These are phyloP conservation scores for Aspergillus sp. DNA, from an alignment of 2,329 filamentous ascomycete genomes.

Conservation along the genomic window DNA sequence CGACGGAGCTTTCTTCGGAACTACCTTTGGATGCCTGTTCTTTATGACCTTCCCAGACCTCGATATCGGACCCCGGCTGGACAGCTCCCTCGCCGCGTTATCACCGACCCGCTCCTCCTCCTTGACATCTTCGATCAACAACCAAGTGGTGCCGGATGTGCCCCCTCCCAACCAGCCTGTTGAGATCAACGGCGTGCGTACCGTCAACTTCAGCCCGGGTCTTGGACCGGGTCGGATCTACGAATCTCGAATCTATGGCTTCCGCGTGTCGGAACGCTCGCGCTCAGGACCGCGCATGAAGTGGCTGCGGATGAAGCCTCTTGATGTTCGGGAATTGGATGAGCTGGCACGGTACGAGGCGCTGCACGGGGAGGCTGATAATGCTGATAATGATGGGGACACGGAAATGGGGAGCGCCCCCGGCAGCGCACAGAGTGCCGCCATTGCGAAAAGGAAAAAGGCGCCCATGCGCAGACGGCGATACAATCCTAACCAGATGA, in stretches of 20 bases:
- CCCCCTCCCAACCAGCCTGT: conserved; percentile 51
- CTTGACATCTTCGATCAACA: conserved; percentile 29
- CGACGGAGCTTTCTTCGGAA: conserved; percentile 96
- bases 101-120: conserved; percentile 33
- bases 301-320: conserved; percentile 85
- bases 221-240: conserved; percentile 83
- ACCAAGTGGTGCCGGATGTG: conserved; percentile 30
- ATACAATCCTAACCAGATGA: conserved; percentile 36
- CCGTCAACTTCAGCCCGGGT: conserved; percentile 83
- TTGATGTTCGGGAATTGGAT: conserved; percentile 78
- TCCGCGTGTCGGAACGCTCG: conserved; percentile 87
- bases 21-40: conserved; percentile 94
- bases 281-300: conserved; percentile 93
- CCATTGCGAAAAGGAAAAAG: conserved; percentile 45
- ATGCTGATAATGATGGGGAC: conserved; percentile 39
- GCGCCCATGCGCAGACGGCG: conserved; percentile 46
- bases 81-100: conserved; percentile 38
- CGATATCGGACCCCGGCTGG: conserved; percentile 73
- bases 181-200: conserved; percentile 80
- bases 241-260: conserved; percentile 94
- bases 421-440: conserved; percentile 37
- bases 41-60: conserved; percentile 98
- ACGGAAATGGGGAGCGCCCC: conserved; percentile 36
- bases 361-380: conserved; percentile 34
- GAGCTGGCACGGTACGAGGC: conserved; percentile 56